A percentile compares a stretch with the other conserved stretches of the same genome.
Evolutionary conservation across 1,284 basidiomycete species (phyloP).

Genomic region (Puccinia polysora): DNA sequence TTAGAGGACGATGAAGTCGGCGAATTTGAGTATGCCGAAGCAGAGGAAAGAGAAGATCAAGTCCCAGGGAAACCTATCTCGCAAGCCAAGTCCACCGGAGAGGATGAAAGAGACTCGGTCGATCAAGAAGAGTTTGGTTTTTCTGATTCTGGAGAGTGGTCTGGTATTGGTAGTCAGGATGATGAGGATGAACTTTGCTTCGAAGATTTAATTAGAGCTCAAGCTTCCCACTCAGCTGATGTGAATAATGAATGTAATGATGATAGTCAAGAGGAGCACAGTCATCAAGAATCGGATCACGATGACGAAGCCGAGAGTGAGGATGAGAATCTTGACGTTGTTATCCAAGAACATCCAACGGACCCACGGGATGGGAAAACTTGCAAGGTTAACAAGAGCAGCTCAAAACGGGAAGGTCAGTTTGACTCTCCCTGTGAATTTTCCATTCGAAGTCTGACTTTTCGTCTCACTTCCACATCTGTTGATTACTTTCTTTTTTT

Average conservation of each 20-base stretch:
- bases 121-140: constrained; percentile 6
- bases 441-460: too few relatives aligned
- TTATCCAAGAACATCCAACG: too few relatives aligned
- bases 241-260: neutral
- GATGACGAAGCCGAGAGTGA: too few relatives aligned
- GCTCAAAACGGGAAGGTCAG: too few relatives aligned
- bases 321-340: too few relatives aligned
- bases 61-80: constrained; percentile 23
- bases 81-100: constrained; percentile 54
- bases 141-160: constrained; percentile 30
- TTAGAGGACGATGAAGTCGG: constrained; percentile 54
- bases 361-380: too few relatives aligned
- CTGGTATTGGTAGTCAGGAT: constrained; percentile 43
- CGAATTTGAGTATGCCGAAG: constrained; percentile 53
- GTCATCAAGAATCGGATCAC: neutral
- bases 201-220: constrained; percentile 26
- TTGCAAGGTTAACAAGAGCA: too few relatives aligned
- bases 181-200: constrained; percentile 32
- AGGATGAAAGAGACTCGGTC: constrained; percentile 45
- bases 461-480: neutral
- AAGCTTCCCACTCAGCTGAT: constrained; percentile 1
- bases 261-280: too few relatives aligned
- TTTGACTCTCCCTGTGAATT: too few relatives aligned
- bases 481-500: neutral
- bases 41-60: constrained; percentile 56